Base-by-base conservation (phyloP, 2,329 filamentous ascomycete species). In the Cladosporium sp. region DNA sequence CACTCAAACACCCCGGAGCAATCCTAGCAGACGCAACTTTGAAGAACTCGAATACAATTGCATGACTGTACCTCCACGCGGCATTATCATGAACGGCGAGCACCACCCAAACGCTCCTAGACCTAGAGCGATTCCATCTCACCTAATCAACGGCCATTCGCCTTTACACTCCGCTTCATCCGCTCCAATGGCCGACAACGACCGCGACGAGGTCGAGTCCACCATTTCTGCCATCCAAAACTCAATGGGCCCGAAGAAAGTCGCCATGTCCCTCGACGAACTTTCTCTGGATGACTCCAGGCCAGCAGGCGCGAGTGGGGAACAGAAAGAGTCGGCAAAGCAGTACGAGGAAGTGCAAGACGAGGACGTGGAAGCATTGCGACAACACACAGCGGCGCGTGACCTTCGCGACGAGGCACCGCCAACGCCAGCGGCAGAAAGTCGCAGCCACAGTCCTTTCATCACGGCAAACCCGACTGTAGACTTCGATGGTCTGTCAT, bases 141-240 rank as follows among this genome's bases (percentile, higher is more conserved):
- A 84, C 70, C 73, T 86, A 58, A 65, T 80, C 49, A 84, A 85
- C 68, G 82, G 81, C 53, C 74, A 75, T 58, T 79, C 81, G 47
- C 76, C 83, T 34, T 75, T 81, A 47, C 68, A 72, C 32, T 3
- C 24, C 28, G 72, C 76, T 17, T 73, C 76, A 10, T 64, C 59
- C 28, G 74, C 32, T 17, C 37, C 52, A 20, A 47, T 75, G 15
- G 74, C 80, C 66, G 75, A 75, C 42, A 75, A 78, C 60, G 75
- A 78, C 62, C 69, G 69, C 54, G 72, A 72, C 63, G 83, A 86
- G 66, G 74, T 82, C 32, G 82, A 86, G 54, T 80, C 73, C 57
- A 76, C 85, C 55, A 81, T 79, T 64, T 77, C 81, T 17, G 81
- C 83, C 22, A 86, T 87, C 59, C 74, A 80, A 63, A 78, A 78